Evolutionary conservation across 116 monocot genomes (phyloP), one percentile per base, ranked within the genome.

Genomic region (Cymodocea nodosa): DNA sequence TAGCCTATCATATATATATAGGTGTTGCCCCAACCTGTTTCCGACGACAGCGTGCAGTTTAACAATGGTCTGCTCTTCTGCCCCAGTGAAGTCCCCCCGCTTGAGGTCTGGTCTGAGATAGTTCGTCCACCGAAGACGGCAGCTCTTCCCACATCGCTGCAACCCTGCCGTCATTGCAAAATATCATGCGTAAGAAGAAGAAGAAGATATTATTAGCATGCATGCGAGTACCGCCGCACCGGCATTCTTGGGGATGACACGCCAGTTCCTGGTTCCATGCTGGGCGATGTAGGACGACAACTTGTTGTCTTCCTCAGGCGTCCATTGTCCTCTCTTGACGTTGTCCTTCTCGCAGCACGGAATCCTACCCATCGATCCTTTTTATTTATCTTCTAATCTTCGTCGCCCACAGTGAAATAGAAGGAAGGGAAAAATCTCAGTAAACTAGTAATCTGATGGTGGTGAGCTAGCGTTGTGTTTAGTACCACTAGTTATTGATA

Each of bases 291-390:
- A 95, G 34, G 90, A 83, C 52, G 90, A 80, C 61, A 95, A 90
- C 78, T 90, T 87, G 81, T 77, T 95, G 71, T 95, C 95, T 52
- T 95, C 95, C 51, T 95, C 95, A 6, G 85, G 90, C 3, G 95
- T 95, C 90, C 95, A 95, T 80, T 95, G 95, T 8, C 95, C 95
- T 30, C 85, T 79, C 75, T 90, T 95, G 25, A 90, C 95, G 60
- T 68, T 90, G 60, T 90, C 95, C 84, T 85, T 95, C 81, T 95
- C 95, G 19, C 95, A 95, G 71, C 95, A 95, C 0, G 95, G 90
- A 25, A 90, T 78, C 74, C 95, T 81, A 6, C 90, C 95, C 95
- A 95, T 95, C 36, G 63, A n/a, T 18, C 16, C 36, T 63, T 3
- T 30, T 30, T 30, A 1, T 30, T 30, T 30, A 30, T 30, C 30